Evolutionary conservation across 768 basidiomycete genomes (phyloP).

Genomic region (Tulasnella sp.): DNA sequence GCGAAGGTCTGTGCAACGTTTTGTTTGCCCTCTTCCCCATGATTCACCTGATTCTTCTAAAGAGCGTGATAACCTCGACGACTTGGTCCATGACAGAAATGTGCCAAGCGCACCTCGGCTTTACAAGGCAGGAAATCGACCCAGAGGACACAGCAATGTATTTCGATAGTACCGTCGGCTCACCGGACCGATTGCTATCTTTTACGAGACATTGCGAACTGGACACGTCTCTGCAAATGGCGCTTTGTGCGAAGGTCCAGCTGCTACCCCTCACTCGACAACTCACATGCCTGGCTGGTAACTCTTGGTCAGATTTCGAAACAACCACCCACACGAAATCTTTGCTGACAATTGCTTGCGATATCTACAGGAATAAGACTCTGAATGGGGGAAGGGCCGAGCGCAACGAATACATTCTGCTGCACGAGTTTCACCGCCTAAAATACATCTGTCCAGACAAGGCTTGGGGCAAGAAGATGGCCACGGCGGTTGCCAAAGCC

Average conservation of each 20-base stretch:
- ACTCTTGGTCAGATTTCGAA: conserved; percentile 63
- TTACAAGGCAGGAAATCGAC: conserved; percentile 86
- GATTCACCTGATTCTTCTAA: neutral
- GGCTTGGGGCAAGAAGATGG: conserved; percentile 63
- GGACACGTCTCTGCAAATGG: conserved; percentile 96
- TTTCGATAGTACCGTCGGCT: conserved; percentile 71
- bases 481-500: conserved; percentile 27
- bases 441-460: conserved; percentile 98
- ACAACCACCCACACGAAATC: neutral
- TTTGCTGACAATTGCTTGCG: neutral
- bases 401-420: conserved; percentile 95
- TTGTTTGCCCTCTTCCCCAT: neutral
- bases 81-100: conserved; percentile 99
- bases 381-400: conserved; percentile 96
- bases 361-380: conserved; percentile 73
- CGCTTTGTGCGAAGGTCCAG: conserved; percentile 87
- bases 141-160: conserved; percentile 88
- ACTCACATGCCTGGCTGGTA: conserved; percentile 89
- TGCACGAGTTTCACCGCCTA: conserved; percentile 93
- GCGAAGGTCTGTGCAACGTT: conserved; percentile 53
- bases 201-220: conserved; percentile 92
- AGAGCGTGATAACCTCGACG: conserved; percentile 95
- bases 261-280: conserved; percentile 87
- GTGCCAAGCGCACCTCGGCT: conserved; percentile 80
- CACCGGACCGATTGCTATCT: conserved; percentile 65